These are phyloP conservation scores for Clitopilus passeckerianus DNA, from an alignment of 768 basidiomycete species.

Conservation along the genomic window DNA sequence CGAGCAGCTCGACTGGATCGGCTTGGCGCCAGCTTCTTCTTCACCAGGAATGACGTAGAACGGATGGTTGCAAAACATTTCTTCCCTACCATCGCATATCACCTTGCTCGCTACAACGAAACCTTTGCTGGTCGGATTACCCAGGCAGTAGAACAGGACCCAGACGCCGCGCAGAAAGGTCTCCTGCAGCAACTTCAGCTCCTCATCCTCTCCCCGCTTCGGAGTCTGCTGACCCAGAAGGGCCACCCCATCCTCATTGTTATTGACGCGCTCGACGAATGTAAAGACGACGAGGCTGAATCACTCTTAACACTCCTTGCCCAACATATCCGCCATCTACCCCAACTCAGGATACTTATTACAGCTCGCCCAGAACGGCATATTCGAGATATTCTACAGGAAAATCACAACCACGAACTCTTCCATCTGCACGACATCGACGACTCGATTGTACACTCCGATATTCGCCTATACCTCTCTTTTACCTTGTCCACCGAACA, in stretches of 20 bases:
- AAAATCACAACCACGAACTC: not conserved
- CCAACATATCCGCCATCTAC: not conserved
- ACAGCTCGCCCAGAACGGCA: not conserved
- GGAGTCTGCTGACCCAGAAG: not conserved
- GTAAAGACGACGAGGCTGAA: not conserved
- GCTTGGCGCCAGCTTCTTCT: conserved; percentile 1
- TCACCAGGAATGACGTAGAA: not conserved
- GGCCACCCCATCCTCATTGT: not conserved
- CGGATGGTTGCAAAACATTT: not conserved
- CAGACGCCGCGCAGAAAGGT: not conserved
- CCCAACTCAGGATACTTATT: not conserved
- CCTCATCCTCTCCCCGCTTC: not conserved
- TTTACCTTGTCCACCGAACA: not conserved
- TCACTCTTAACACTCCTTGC: not conserved
- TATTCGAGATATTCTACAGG: not conserved
- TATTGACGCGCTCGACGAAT: conserved; percentile 4
- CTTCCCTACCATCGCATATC: not conserved
- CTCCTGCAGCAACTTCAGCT: not conserved
- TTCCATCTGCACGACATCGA: conserved; percentile 3
- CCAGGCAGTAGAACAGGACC: not conserved
- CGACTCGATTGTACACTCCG: not conserved
- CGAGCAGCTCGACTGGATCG: not conserved
- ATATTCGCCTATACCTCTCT: not conserved
- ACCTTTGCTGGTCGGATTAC: not conserved
- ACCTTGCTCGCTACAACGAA: not conserved